A percentile compares a stretch with the other conserved stretches of the same genome.
phyloP scores from a whole-genome alignment of 331 rosid genomes.

The Quercus lobata region DNA sequence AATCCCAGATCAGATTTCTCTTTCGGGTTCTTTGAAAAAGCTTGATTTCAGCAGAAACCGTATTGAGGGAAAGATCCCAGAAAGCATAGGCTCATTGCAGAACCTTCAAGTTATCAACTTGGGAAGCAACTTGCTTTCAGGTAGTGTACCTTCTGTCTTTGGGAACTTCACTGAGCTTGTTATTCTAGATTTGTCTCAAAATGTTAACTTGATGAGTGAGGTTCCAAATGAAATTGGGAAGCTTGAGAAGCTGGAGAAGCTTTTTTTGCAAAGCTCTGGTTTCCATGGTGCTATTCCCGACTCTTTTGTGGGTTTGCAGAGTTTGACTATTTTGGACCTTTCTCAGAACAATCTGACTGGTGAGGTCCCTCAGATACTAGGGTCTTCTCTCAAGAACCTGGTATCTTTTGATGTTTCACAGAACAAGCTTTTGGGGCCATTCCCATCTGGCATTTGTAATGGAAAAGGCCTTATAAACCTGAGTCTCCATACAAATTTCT shows the following conservation, averaged over 20 bases:
- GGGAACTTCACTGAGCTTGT: constrained; percentile 64
- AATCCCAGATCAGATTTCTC: constrained; percentile 86
- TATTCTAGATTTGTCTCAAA: constrained; percentile 83
- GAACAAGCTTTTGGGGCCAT: constrained; percentile 71
- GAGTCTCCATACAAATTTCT: constrained; percentile 66
- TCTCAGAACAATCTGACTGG: constrained; percentile 88
- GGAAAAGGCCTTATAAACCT: constrained; percentile 55
- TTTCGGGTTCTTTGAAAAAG: constrained; percentile 48
- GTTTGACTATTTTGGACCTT: constrained; percentile 69
- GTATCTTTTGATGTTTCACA: constrained; percentile 86
- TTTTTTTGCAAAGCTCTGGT: constrained; percentile 70
- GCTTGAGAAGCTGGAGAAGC: constrained; percentile 59
- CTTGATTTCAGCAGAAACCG: constrained; percentile 81
- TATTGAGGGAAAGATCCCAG: constrained; percentile 75
- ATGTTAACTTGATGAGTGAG: constrained; percentile 71
- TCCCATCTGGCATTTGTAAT: constrained; percentile 64
- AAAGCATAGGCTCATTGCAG: constrained; percentile 58
- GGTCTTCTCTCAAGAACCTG: constrained; percentile 68
- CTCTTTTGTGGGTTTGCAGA: constrained; percentile 53
- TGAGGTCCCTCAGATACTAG: constrained; percentile 43
- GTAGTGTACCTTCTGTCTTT: constrained; percentile 58
- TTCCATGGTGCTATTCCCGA: constrained; percentile 80
- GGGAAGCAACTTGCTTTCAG: constrained; percentile 76
- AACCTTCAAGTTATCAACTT: constrained; percentile 62
- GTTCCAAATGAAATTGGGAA: constrained; percentile 72